These are phyloP conservation scores for barrel medic (Medicago truncatula) DNA, from an alignment of 306 rosid species.

Conservation along the genomic window MtrunA17r5.0-ANR NC_053049.1:31703001-31703500, in stretches of 20 bases:
- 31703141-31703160: constrained; percentile 72
- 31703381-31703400: constrained; percentile 86
- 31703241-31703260: constrained; percentile 69
- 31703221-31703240: constrained; percentile 71
- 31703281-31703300: constrained; percentile 76
- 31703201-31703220: constrained; percentile 88
- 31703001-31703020: no score
- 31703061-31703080: no score
- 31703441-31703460: constrained; percentile 38
- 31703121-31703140: constrained; percentile 91
- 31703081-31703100: not conserved
- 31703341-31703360: constrained; percentile 64
- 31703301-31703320: constrained; percentile 82
- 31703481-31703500: constrained; percentile 37
- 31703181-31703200: constrained; percentile 69
- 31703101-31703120: constrained; percentile 91
- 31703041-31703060: no score
- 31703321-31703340: constrained; percentile 79
- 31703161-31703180: constrained; percentile 87
- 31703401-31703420: constrained; percentile 76
- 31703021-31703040: no score
- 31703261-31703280: constrained; percentile 95
- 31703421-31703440: constrained; percentile 81
- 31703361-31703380: constrained; percentile 63
- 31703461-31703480: constrained; percentile 79